Conservation (phyloP, 345 rosid genomes). For the Acer campestre region DNA sequence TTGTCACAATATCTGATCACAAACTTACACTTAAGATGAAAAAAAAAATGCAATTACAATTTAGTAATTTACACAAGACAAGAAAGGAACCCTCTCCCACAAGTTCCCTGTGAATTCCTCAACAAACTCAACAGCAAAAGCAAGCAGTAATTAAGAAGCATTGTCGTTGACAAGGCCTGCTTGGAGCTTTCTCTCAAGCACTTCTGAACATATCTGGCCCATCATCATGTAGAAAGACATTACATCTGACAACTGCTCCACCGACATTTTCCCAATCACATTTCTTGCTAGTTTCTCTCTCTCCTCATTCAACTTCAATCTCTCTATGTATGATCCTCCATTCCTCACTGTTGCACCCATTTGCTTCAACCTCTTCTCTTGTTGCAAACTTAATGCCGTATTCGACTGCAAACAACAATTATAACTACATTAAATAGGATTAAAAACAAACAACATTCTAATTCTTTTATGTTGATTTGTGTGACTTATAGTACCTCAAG, state of each 20-base stretch:
- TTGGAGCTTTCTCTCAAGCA: slow-evolving; percentile 57
- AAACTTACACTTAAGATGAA: too few species aligned
- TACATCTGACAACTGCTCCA: slow-evolving; percentile 70
- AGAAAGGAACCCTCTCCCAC: too few species aligned
- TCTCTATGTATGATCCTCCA: slow-evolving; percentile 59
- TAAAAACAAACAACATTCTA: too few species aligned
- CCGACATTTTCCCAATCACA: slow-evolving; percentile 71
- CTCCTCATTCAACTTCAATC: slow-evolving; percentile 60
- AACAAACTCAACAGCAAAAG: neutral
- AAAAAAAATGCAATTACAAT: too few species aligned
- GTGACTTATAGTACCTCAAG: slow-evolving; percentile 50
- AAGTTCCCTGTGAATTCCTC: too few species aligned
- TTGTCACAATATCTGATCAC: too few species aligned
- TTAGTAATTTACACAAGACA: too few species aligned
- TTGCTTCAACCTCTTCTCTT: slow-evolving; percentile 83
- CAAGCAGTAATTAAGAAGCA: neutral
- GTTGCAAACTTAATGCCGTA: slow-evolving; percentile 65
- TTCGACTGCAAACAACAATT: slow-evolving; percentile 51
- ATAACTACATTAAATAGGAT: too few species aligned
- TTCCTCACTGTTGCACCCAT: slow-evolving; percentile 96
- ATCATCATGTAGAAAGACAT: slow-evolving; percentile 78
- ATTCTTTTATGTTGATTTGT: too few species aligned
- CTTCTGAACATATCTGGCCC: slow-evolving; percentile 79
- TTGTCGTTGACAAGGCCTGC: slow-evolving; percentile 39
- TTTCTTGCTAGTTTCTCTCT: slow-evolving; percentile 64